A percentile compares a stretch with the other conserved stretches of the same genome.
Evolutionary conservation across 177 flowering plant species (phyloP).

Genomic region (Vitis hybrid): DNA sequence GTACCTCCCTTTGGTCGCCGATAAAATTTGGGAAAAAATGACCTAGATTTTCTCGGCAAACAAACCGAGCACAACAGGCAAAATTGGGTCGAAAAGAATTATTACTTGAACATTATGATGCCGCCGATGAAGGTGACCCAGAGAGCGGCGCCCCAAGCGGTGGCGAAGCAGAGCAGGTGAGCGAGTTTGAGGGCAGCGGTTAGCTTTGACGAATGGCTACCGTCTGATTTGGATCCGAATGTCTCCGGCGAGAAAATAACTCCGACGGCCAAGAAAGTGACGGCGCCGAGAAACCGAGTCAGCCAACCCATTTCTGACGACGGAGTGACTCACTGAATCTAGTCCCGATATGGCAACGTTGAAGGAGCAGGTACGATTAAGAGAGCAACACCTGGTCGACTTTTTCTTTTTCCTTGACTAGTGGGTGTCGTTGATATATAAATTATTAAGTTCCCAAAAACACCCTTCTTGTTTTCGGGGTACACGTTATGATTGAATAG

Average conservation of each 20-base stretch:
- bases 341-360: no score
- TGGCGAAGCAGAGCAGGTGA: constrained; percentile 86
- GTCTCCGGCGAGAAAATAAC: constrained; percentile 88
- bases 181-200: constrained; percentile 54
- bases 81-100: not conserved
- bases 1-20: no score
- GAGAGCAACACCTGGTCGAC: no score
- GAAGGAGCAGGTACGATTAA: no score
- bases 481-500: no score
- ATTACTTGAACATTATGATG: constrained; percentile 98
- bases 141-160: constrained; percentile 86
- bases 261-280: constrained; percentile 75
- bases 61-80: not conserved
- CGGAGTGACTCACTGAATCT: no score
- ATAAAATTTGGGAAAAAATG: no score
- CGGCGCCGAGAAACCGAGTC: constrained; percentile 63
- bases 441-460: no score
- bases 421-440: no score
- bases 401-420: no score
- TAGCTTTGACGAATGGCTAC: constrained; percentile 36
- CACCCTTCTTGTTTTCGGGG: no score
- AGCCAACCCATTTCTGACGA: constrained; percentile 62
- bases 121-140: constrained; percentile 99
- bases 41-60: not conserved
- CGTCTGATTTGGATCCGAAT: constrained; percentile 66